phyloP scores from a whole-genome alignment of 345 rosid genomes.

The Moricandia moricandioides region DNA sequence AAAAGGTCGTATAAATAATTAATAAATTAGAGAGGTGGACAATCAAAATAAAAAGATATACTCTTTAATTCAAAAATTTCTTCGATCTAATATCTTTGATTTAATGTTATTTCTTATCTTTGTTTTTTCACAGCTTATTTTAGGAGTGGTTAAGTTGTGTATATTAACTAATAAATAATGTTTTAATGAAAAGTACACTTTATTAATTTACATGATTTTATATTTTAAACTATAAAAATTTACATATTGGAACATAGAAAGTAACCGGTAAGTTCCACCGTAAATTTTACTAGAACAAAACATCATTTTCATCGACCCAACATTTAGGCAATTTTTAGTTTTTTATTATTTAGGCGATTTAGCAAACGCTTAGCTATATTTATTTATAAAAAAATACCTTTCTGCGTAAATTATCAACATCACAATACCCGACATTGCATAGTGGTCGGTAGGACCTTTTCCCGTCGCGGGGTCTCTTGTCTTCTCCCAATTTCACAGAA shows the following conservation, averaged over 20 bases:
- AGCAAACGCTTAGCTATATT: neutral
- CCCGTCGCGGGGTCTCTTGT: conserved; percentile 11
- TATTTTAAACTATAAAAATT: too few relatives aligned
- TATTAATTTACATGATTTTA: neutral
- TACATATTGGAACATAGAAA: neutral
- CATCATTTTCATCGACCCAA: neutral
- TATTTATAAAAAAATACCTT: neutral
- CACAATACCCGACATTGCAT: conserved; percentile 12
- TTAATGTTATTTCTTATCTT: neutral
- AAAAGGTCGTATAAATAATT: too few relatives aligned
- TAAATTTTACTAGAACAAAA: neutral
- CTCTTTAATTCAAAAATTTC: too few relatives aligned
- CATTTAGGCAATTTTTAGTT: too few relatives aligned
- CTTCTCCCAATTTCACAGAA: conserved; percentile 4
- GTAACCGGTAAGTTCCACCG: neutral
- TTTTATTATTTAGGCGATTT: neutral
- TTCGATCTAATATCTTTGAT: too few relatives aligned
- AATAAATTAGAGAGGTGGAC: too few relatives aligned
- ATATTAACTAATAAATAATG: neutral
- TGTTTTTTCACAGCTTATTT: neutral
- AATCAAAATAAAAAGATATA: too few relatives aligned
- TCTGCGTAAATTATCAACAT: neutral
- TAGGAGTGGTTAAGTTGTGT: neutral
- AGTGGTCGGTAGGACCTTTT: conserved; percentile 18
- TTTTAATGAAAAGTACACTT: neutral